Conservation (phyloP, 1,139 yeast species). For the Saccharomyces hybrid region DNA sequence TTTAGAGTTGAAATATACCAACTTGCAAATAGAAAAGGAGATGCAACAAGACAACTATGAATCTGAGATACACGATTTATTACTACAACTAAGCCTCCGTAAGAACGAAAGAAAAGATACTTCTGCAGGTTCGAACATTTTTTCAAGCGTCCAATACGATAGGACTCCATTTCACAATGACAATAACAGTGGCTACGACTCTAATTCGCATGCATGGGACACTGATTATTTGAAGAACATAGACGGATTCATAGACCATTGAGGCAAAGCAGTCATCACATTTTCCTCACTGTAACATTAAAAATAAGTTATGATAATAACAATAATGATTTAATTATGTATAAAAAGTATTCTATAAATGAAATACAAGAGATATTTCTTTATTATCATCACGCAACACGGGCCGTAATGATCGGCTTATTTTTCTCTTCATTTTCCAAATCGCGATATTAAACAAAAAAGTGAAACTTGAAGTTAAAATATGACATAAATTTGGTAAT, state of each 20-base stretch:
- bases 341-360: background rate
- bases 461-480: background rate
- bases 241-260: background rate
- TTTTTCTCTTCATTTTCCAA: background rate
- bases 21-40: slow-evolving; percentile 19
- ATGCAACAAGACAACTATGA: slow-evolving; percentile 12
- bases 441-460: background rate
- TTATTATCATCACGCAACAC: background rate
- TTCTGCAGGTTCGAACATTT: slow-evolving; percentile 3
- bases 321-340: background rate
- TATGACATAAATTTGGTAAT: background rate
- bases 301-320: background rate
- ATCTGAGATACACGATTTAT: slow-evolving; percentile 18
- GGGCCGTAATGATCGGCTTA: background rate
- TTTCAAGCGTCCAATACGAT: slow-evolving; percentile 3
- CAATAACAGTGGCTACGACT: background rate
- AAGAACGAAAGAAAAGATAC: slow-evolving; percentile 1
- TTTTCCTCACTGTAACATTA: background rate
- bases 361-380: background rate
- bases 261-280: background rate
- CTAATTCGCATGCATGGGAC: slow-evolving; percentile 2
- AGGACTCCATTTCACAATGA: background rate
- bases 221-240: slow-evolving; percentile 2
- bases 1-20: slow-evolving; percentile 16
- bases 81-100: slow-evolving; percentile 4